A percentile compares a stretch with the other conserved stretches of the same genome.
These are phyloP conservation scores for Cercospora zeae-maydis DNA, from an alignment of 2,329 filamentous ascomycete genomes.

Conservation along the genomic window DNA sequence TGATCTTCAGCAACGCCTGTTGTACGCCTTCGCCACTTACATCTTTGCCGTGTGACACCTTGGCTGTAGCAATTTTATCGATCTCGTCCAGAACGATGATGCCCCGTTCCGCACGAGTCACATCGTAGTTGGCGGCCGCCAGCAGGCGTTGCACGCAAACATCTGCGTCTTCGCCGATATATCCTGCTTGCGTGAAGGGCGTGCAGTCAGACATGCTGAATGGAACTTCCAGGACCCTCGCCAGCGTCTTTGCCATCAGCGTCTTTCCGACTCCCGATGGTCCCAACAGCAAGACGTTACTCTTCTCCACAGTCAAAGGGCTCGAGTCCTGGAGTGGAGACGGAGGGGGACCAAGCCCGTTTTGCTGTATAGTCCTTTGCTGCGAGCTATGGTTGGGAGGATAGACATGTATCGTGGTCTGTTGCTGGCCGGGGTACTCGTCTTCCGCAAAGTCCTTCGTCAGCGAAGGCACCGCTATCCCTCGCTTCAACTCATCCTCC, in stretches of 20 bases:
- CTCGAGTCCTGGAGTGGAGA: constrained; percentile 51
- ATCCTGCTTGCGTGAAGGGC: constrained; percentile 91
- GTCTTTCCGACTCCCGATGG: constrained; percentile 97
- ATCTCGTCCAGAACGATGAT: constrained; percentile 97
- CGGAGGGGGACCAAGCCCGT: constrained; percentile 30
- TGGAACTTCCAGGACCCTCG: constrained; percentile 87
- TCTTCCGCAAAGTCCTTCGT: constrained; percentile 44
- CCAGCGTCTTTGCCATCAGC: constrained; percentile 87
- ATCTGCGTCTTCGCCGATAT: constrained; percentile 98
- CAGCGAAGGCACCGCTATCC: constrained; percentile 36
- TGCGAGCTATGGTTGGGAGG: constrained; percentile 15
- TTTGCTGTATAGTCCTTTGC: constrained; percentile 17
- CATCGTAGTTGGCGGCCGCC: constrained; percentile 84
- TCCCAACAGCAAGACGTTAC: constrained; percentile 84
- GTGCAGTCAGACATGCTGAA: constrained; percentile 96
- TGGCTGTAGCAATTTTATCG: constrained; percentile 90
- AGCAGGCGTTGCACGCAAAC: constrained; percentile 87
- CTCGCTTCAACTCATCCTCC: constrained; percentile 33
- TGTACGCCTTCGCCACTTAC: constrained; percentile 96
- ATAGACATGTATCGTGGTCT: constrained; percentile 42
- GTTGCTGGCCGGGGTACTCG: constrained; percentile 61
- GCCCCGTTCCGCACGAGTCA: constrained; percentile 77
- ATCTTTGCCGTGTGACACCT: constrained; percentile 84
- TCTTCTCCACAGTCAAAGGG: constrained; percentile 83
- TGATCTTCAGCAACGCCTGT: constrained; percentile 89